Evolutionary conservation across 2,329 filamentous ascomycete genomes (phyloP).

Genomic region (Periconia sp.): DNA sequence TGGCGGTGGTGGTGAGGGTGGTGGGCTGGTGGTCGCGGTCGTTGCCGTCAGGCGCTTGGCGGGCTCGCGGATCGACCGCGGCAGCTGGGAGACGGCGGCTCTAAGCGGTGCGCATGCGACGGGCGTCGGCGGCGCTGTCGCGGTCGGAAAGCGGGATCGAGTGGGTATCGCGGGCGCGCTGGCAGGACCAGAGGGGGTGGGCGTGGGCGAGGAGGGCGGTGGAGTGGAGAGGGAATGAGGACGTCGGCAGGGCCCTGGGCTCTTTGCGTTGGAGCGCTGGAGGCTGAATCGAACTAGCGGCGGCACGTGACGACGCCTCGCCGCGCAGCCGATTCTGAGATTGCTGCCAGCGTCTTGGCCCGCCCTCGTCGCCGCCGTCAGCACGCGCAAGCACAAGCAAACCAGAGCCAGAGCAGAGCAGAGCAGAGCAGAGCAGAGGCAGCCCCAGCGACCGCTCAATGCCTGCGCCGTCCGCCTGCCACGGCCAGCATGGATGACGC

Average conservation of each 20-base stretch:
- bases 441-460: constrained; percentile 17
- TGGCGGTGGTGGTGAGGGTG: constrained; percentile 26
- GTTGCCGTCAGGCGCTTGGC: constrained; percentile 38
- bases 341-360: no score
- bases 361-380: no score
- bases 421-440: no score
- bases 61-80: constrained; percentile 37
- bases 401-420: no score
- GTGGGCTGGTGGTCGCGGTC: constrained; percentile 25
- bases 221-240: constrained; percentile 12
- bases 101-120: constrained; percentile 40
- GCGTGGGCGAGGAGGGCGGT: constrained; percentile 19
- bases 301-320: constrained; percentile 1
- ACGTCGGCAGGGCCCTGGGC: constrained; percentile 1
- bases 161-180: constrained; percentile 11
- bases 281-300: constrained; percentile 17
- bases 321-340: no score
- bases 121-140: constrained; percentile 11
- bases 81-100: constrained; percentile 27
- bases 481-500: constrained; percentile 42
- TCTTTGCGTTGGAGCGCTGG: constrained; percentile 18
- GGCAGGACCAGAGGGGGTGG: constrained; percentile 8
- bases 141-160: constrained; percentile 8
- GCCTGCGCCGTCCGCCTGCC: constrained; percentile 15
- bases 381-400: no score